Evolutionary conservation across 441 rosid species (phyloP).

Genomic region (Pelargonium citronellum): DNA sequence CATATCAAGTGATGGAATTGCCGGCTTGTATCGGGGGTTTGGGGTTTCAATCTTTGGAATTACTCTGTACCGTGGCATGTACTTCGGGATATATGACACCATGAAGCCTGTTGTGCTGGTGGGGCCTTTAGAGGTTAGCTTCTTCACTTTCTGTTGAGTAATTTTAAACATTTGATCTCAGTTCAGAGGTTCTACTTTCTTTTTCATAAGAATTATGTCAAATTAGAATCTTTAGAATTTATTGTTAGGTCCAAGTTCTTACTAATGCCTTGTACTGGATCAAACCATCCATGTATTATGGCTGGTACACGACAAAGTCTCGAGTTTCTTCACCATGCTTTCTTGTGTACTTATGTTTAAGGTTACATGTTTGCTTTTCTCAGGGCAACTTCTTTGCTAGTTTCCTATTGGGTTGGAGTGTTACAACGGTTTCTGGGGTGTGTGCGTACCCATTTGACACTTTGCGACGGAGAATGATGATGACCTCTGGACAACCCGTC

Average conservation of each 20-base stretch:
- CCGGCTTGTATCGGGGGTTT: conserved; percentile 79
- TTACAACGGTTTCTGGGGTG: conserved; percentile 71
- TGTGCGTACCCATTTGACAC: conserved; percentile 95
- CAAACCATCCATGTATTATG: too few species aligned
- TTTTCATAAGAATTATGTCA: too few species aligned
- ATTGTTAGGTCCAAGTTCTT: too few species aligned
- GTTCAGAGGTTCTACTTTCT: too few species aligned
- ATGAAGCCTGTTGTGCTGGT: conserved; percentile 76
- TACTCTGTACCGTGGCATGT: conserved; percentile 82
- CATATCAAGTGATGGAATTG: conserved; percentile 54
- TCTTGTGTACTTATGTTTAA: too few species aligned
- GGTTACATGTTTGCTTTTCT: conserved; percentile 9
- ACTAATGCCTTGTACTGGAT: too few species aligned
- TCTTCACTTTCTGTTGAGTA: too few species aligned
- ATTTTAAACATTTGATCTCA: conserved; percentile 5
- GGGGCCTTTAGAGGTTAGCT: conserved; percentile 70
- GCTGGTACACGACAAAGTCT: too few species aligned
- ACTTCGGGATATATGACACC: conserved; percentile 86
- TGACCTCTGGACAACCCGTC: conserved; percentile 70
- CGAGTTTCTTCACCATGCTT: too few species aligned
- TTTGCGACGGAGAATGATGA: conserved; percentile 86
- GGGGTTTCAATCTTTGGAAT: conserved; percentile 84
- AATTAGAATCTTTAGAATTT: too few species aligned
- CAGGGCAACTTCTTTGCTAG: conserved; percentile 89
- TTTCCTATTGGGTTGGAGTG: conserved; percentile 87